phyloP scores from a whole-genome alignment of 768 basidiomycete genomes.

The Terana coerulea region DNA sequence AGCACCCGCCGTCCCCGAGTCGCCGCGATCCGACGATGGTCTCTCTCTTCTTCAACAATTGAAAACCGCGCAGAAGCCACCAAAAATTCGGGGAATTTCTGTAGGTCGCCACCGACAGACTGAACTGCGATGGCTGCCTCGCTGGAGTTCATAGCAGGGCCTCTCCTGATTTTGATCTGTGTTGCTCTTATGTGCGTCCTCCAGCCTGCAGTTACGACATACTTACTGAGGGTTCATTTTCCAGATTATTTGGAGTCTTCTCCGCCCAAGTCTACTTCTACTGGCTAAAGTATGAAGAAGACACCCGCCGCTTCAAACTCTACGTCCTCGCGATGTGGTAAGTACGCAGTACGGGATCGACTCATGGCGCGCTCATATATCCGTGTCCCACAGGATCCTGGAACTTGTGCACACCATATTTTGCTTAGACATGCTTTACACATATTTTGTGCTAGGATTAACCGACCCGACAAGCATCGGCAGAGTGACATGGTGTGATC shows the following conservation, averaged over 20 bases:
- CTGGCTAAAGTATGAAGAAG: not conserved
- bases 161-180: not conserved
- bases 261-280: slow-evolving; percentile 3
- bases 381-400: not conserved
- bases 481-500: too few relatives aligned
- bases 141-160: not conserved
- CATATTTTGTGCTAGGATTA: not conserved
- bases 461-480: too few relatives aligned
- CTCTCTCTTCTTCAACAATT: too few relatives aligned
- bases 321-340: not conserved
- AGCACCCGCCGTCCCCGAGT: too few relatives aligned
- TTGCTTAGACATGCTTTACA: not conserved
- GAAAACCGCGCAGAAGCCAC: too few relatives aligned
- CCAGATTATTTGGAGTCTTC: slow-evolving; percentile 2
- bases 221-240: not conserved
- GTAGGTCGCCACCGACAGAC: too few relatives aligned
- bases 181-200: not conserved
- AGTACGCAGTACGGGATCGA: not conserved
- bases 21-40: too few relatives aligned
- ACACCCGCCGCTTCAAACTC: not conserved
- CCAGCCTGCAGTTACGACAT: too few relatives aligned
- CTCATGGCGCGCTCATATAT: too few relatives aligned
- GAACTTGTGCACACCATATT: not conserved
- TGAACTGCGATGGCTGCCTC: too few relatives aligned
- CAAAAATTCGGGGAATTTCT: too few relatives aligned